These are phyloP conservation scores for Fusarium avenaceum DNA, from an alignment of 2,329 filamentous ascomycete genomes.

Conservation along the genomic window DNA sequence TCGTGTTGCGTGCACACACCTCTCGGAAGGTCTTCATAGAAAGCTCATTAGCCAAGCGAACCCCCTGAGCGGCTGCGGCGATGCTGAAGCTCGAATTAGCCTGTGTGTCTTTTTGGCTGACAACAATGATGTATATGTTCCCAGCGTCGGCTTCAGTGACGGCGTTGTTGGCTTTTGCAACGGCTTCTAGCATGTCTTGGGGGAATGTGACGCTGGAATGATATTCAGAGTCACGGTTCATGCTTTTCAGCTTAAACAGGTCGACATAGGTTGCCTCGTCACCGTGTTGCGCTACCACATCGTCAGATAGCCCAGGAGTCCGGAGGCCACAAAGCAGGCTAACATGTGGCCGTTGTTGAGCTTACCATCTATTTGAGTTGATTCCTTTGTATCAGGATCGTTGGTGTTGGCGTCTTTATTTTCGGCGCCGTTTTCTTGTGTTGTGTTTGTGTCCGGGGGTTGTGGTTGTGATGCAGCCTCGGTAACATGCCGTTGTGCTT, in stretches of 20 bases:
- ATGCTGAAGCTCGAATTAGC: conserved; percentile 2
- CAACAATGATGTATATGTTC: neutral
- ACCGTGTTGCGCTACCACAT: neutral
- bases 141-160: neutral
- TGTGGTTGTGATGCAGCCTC: neutral
- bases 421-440: neutral
- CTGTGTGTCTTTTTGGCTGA: neutral
- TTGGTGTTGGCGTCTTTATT: neutral
- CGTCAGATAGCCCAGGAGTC: conserved; percentile 4
- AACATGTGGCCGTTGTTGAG: neutral
- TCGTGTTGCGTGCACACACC: neutral
- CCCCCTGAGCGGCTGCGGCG: neutral
- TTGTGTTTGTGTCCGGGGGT: neutral
- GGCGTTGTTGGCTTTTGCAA: neutral
- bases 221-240: neutral
- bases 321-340: neutral
- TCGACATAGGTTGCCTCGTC: neutral
- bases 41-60: conserved; percentile 10
- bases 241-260: neutral
- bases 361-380: neutral
- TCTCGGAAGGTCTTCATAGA: neutral
- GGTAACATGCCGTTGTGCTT: neutral
- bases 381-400: neutral
- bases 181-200: neutral
- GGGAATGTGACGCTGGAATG: neutral